Base-by-base conservation (phyloP, 345 rosid genomes). In the Brassica carinata region DNA sequence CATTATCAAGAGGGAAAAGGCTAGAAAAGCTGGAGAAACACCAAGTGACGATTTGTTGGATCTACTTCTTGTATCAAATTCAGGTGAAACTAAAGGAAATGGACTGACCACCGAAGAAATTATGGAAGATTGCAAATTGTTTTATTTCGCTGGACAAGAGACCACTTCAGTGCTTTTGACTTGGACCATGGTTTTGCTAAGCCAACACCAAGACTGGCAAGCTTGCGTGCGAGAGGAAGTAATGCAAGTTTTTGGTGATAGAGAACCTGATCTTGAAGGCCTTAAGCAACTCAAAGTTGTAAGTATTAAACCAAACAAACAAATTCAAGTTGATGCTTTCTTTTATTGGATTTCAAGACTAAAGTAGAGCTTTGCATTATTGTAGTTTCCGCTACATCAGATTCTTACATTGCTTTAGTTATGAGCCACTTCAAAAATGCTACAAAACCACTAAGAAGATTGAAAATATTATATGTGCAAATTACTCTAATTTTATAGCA, bases 161-260 rank as follows among this genome's bases (percentile, higher is more conserved):
- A 73, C 78, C 31, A 73, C 67, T 40, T 73, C 70, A 29, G 48
- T 38, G 17, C 69, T 79, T 38, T 23, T 73, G 13, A 83, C 80
- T 10, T 92, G 91, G 97, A 83, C 91, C 5, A 67, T 86, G 83
- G 61, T 88, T 53, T 45, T 90, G 53, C 64, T 89, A 74, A 79
- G 88, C 55, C 29, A 75, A 26, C 79, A 90, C 45, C 83, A 75
- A 48, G 68, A 88, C 19, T 92, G 96, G 96, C 94, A 91, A 74
- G 71, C 72, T 11, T 78, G 77, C 2, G 90, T 87, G 9, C 85
- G 90, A 77, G 84, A 89, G 76, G 91, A 91, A 73, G 87, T 91
- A 40, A 15, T 70, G 30, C 83, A 70, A 61, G 83, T 84, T 18
- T 89, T 90, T 34, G 88, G 89, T 5, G 48, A 79, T 57, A 66